Percentiles rank a stretch among this genome's conserved stretches.
Conservation (phyloP, 2,329 filamentous ascomycete genomes). For the Thielaviopsis ethacetica region DNA sequence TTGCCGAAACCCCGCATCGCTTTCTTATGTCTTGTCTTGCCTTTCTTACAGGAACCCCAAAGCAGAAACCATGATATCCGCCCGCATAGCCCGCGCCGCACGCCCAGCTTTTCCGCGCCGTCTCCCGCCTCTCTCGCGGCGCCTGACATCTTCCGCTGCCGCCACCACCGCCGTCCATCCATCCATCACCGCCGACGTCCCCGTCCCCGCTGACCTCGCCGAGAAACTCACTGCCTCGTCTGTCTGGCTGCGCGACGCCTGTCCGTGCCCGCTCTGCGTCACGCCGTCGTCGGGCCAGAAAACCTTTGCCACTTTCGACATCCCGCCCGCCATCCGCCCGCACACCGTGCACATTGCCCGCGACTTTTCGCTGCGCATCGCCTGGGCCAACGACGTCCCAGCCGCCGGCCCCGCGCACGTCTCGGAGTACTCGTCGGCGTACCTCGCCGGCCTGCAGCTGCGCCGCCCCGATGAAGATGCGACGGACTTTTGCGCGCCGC, state of each 20-base stretch:
- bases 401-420: constrained; percentile 18
- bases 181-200: not conserved
- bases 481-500: constrained; percentile 13
- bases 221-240: constrained; percentile 6
- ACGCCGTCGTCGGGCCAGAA: constrained; percentile 45
- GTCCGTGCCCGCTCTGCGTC: constrained; percentile 34
- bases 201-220: not conserved
- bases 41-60: too few species aligned
- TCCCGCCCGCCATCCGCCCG: constrained; percentile 21
- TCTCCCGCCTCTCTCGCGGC: too few species aligned
- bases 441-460: constrained; percentile 15
- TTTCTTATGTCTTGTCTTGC: too few species aligned
- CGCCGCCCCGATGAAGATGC: not conserved
- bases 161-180: not conserved
- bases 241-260: constrained; percentile 34
- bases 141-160: not conserved
- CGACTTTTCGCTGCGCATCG: constrained; percentile 34
- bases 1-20: too few species aligned
- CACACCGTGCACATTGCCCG: constrained; percentile 17
- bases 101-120: too few species aligned
- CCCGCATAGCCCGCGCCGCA: too few species aligned
- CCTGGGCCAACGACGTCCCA: constrained; percentile 38
- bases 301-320: constrained; percentile 28
- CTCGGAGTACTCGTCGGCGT: constrained; percentile 20
- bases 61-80: too few species aligned